Evolutionary conservation across 108 stramenopile species (phyloP).

Genomic region (Bacterosira constricta): DNA sequence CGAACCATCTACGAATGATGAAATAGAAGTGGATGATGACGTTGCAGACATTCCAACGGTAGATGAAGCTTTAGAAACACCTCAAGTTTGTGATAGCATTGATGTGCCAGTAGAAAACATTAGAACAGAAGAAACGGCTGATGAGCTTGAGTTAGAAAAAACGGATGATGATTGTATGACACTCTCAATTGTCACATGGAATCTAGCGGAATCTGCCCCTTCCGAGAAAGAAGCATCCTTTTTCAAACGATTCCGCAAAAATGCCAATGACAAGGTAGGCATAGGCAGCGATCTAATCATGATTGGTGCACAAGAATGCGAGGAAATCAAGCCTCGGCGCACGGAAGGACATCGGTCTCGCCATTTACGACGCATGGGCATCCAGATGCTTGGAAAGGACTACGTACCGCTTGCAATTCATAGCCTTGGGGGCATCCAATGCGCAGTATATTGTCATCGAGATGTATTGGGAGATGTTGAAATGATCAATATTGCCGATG

Average conservation of each 20-base stretch:
- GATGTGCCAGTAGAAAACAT: background rate
- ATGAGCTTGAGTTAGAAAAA: conserved; percentile 1
- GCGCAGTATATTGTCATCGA: conserved; percentile 77
- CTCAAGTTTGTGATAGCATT: background rate
- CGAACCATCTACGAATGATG: background rate
- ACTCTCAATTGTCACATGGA: conserved; percentile 87
- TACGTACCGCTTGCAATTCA: conserved; percentile 88
- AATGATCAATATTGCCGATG: conserved; percentile 74
- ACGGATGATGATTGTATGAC: conserved; percentile 62
- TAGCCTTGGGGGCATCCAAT: conserved; percentile 87
- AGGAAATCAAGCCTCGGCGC: conserved; percentile 89
- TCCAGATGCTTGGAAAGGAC: conserved; percentile 74
- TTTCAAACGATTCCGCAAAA: conserved; percentile 66
- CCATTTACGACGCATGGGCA: conserved; percentile 76
- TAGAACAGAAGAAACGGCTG: conserved; percentile 1
- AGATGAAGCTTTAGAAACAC: background rate
- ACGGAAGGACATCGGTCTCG: conserved; percentile 81
- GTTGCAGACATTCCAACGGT: background rate
- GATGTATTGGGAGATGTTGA: conserved; percentile 76
- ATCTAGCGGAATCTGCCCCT: conserved; percentile 80
- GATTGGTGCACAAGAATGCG: conserved; percentile 87
- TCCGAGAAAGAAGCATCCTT: conserved; percentile 82
- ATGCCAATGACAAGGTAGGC: background rate
- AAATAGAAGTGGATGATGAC: conserved; percentile 3
- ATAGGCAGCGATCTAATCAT: conserved; percentile 82